Base-by-base conservation (phyloP, 75 land plant genomes). In the Gnetum montanum region DNA sequence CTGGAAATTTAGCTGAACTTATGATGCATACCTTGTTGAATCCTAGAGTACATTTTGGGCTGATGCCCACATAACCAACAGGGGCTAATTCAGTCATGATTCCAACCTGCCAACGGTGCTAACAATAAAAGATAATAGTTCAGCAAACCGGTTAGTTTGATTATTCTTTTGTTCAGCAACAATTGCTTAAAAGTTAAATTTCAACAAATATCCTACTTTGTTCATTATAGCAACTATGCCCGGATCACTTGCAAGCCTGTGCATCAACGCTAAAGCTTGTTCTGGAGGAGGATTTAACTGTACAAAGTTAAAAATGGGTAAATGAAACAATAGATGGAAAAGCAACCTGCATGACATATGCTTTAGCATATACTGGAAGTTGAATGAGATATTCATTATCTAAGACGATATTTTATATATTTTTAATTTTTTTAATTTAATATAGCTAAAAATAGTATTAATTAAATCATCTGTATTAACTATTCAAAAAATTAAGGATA, bases 1-100 rank as follows among this genome's bases (percentile, higher is more conserved):
- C n/a, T n/a, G n/a, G n/a, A n/a, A n/a, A n/a, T n/a, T n/a, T n/a
- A n/a, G n/a, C n/a, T n/a, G n/a, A n/a, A n/a, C n/a, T n/a, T n/a
- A n/a, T n/a, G n/a, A 26, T 44, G 37, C 34, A 35, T 70, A 94
- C 98, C 98, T 85, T 90, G 56, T 94, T 94, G 38, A 83, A 79
- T 29, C 98, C 98, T 23, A 94, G 76, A 55, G 90, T 46, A 38
- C 98, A 94, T 66, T 90, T 82, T 8, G 98, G 88, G 56, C 79
- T 86, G 46, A 94, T 63, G 22, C 98, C 98, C 43, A 94, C 98
- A 70, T 82, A 90, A 11, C 98, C 98, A 18, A 68, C 79, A 7
- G 96, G 98, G n/a, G 98, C 96, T 83, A 94, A 66, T 75, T 94
- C 96, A 22, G 91, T 85, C 96, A 94, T 79, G 18, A 90, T 74